Evolutionary conservation across 768 basidiomycete genomes (phyloP).

Genomic region (Coprinopsis cinerea): DNA sequence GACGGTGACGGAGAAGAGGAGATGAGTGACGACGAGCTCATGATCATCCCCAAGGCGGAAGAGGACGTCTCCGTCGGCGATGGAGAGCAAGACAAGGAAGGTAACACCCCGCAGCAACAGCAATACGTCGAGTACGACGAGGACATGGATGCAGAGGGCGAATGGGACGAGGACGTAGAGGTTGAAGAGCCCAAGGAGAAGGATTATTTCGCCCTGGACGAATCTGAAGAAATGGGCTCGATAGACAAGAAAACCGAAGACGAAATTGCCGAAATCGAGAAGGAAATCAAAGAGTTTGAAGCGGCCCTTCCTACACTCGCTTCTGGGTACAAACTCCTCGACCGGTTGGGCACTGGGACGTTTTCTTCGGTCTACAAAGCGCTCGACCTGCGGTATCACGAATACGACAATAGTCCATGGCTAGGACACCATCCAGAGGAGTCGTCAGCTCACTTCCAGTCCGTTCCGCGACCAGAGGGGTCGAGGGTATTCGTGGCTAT

Average conservation of each 20-base stretch:
- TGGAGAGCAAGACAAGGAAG: conserved; percentile 11
- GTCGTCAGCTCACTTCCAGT: conserved; percentile 66
- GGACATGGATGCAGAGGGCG: conserved; percentile 9
- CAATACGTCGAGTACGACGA: conserved; percentile 9
- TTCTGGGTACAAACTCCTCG: conserved; percentile 71
- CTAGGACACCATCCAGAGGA: conserved; percentile 54
- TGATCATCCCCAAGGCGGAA: conserved; percentile 12
- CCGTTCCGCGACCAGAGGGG: conserved; percentile 31
- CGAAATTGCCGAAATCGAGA: conserved; percentile 68
- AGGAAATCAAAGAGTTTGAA: conserved; percentile 73
- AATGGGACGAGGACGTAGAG: conserved; percentile 14
- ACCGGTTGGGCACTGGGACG: conserved; percentile 93
- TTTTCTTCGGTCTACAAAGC: conserved; percentile 99
- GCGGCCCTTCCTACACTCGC: conserved; percentile 59
- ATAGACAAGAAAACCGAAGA: conserved; percentile 51
- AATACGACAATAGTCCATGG: conserved; percentile 76
- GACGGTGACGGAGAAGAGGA: conserved; percentile 30
- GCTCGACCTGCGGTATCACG: conserved; percentile 69
- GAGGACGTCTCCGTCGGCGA: not conserved
- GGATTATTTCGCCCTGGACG: conserved; percentile 20
- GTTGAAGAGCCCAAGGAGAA: conserved; percentile 19
- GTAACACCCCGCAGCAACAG: conserved; percentile 7
- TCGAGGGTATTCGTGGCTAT: conserved; percentile 80
- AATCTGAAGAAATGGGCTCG: conserved; percentile 59
- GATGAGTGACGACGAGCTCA: conserved; percentile 42